phyloP scores from a whole-genome alignment of 2,329 filamentous ascomycete species.

The Colletotrichum destructivum region DNA sequence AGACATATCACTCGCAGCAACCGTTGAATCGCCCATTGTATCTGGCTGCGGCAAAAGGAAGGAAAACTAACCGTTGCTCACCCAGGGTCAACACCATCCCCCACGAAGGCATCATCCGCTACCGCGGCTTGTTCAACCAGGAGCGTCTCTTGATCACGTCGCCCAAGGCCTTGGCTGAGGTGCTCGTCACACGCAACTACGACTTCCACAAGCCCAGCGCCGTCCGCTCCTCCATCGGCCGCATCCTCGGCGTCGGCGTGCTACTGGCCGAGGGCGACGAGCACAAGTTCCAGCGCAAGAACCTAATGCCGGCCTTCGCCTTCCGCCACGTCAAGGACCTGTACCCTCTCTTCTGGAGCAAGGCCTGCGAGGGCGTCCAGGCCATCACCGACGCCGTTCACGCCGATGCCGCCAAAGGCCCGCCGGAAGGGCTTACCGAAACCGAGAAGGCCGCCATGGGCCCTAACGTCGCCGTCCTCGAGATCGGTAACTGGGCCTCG shows the following conservation, averaged over 20 bases:
- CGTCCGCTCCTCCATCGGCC: slow-evolving; percentile 69
- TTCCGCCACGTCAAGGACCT: slow-evolving; percentile 89
- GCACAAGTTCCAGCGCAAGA: slow-evolving; percentile 85
- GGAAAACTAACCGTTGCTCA: slow-evolving; percentile 52
- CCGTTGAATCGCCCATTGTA: too few relatives aligned
- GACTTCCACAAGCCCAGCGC: slow-evolving; percentile 76
- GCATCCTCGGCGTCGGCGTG: slow-evolving; percentile 79
- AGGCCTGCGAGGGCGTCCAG: slow-evolving; percentile 77
- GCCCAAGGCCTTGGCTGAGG: slow-evolving; percentile 78
- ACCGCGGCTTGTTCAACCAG: slow-evolving; percentile 72
- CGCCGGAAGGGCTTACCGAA: slow-evolving; percentile 47
- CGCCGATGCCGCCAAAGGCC: slow-evolving; percentile 49
- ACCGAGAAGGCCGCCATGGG: slow-evolving; percentile 45
- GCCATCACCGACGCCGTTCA: slow-evolving; percentile 67
- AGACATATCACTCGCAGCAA: slow-evolving; percentile 39
- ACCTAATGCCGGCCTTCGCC: slow-evolving; percentile 86
- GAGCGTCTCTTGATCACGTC: slow-evolving; percentile 75
- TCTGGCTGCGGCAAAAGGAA: too few relatives aligned
- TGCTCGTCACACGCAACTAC: slow-evolving; percentile 78
- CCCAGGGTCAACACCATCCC: slow-evolving; percentile 72
- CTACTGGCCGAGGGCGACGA: slow-evolving; percentile 92
- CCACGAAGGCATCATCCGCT: slow-evolving; percentile 79
- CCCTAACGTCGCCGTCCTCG: slow-evolving; percentile 61
- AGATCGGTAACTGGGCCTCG: slow-evolving; percentile 73
- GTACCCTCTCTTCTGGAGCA: slow-evolving; percentile 88